phyloP scores from a whole-genome alignment of 768 basidiomycete species.

The Neoboletus magnificus region DNA sequence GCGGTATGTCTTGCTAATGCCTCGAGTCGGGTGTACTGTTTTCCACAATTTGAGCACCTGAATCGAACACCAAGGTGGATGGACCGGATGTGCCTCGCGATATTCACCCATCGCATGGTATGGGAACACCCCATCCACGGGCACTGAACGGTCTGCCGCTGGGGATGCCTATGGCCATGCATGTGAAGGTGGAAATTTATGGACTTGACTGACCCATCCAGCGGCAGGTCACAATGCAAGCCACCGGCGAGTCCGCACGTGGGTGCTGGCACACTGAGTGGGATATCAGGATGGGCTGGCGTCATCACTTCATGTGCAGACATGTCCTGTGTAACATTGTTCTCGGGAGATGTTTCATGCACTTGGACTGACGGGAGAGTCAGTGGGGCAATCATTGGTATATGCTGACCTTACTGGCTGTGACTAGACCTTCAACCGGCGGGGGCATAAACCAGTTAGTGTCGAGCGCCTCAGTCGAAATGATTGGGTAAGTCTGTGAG shows the following conservation, averaged over 20 bases:
- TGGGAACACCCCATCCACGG: constrained; percentile 8
- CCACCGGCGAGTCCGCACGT: background rate
- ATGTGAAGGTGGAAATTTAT: constrained; percentile 8
- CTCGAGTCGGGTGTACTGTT: constrained; percentile 2
- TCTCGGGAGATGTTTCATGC: background rate
- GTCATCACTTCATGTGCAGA: background rate
- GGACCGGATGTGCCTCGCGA: constrained; percentile 5
- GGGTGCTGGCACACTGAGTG: background rate
- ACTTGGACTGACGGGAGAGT: background rate
- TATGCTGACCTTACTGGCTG: background rate
- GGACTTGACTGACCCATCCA: background rate
- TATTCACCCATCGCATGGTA: constrained; percentile 2
- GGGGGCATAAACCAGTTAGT: background rate
- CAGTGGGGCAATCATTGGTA: background rate
- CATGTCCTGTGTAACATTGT: background rate
- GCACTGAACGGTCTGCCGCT: background rate
- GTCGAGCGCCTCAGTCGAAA: background rate
- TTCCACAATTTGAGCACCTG: constrained; percentile 1
- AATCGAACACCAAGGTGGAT: constrained; percentile 4
- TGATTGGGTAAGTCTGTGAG: background rate
- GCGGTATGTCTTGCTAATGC: constrained; percentile 1
- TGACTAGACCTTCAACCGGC: background rate
- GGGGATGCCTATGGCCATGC: constrained; percentile 8
- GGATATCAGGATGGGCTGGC: background rate
- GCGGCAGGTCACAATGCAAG: background rate